phyloP scores from a whole-genome alignment of 305 asterid genomes.

The Fraxinus sp. region DNA sequence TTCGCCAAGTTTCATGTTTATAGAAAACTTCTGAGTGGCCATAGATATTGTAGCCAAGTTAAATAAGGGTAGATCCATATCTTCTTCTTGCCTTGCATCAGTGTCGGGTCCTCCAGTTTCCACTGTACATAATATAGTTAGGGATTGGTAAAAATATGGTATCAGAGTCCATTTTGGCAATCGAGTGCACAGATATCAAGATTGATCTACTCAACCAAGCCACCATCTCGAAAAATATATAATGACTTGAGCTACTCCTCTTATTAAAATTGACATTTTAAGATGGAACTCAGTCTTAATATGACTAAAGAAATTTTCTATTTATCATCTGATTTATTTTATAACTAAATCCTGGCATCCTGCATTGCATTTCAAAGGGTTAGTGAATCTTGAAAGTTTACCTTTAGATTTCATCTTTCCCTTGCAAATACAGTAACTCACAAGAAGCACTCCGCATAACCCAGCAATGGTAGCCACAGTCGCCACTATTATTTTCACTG shows the following conservation, averaged over 20 bases:
- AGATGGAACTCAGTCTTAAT: background rate
- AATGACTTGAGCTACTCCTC: background rate
- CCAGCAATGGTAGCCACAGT: constrained; percentile 22
- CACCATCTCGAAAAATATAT: background rate
- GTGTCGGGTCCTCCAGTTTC: constrained; percentile 16
- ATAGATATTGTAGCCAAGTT: constrained; percentile 29
- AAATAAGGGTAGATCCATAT: constrained; percentile 40
- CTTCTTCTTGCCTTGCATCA: constrained; percentile 26
- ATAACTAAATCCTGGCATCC: background rate
- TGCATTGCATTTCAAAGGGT: constrained; percentile 7
- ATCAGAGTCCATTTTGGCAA: background rate
- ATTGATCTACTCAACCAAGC: background rate
- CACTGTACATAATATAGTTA: constrained; percentile 19
- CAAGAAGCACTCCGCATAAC: constrained; percentile 28
- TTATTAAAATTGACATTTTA: background rate
- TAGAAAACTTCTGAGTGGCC: constrained; percentile 45
- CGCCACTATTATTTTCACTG: constrained; percentile 9
- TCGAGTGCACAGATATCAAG: background rate
- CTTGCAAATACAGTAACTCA: constrained; percentile 26
- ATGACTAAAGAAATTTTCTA: background rate
- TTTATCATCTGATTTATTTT: background rate
- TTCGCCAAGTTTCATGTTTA: constrained; percentile 43
- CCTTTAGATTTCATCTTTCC: constrained; percentile 30
- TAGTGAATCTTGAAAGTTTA: background rate
- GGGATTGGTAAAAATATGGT: background rate